Base-by-base conservation (phyloP, 164 flowering plant genomes). In the Tinospora cordifolia region DNA sequence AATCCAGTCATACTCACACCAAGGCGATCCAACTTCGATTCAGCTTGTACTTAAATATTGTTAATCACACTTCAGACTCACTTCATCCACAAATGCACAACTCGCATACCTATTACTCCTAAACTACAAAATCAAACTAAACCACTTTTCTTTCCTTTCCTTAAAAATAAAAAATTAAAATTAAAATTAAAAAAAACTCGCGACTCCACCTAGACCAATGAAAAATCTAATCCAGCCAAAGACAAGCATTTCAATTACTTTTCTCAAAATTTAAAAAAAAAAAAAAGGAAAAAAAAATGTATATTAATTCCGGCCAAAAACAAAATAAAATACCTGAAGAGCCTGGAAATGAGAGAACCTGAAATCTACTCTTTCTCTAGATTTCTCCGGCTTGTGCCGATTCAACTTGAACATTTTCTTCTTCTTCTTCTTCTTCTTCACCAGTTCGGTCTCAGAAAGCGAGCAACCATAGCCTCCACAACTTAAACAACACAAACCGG, bases 331-430 rank as follows among this genome's bases (percentile, higher is more conserved):
- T 54, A 90, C 92, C 88, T 88, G 84, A 46, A 74, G 46, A 7
- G 85, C 88, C 47, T 87, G 87, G 65, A 90, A 78, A 24, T 79
- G 69, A 25, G 85, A 84, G 75, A 88, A 80, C 47, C 75, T 87
- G 84, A 92, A 92, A 76, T 87, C 91, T 62, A 88, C 27, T 63
- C 75, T 88, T 69, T 85, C 90, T 65, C 85, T 84, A 46, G 86
- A 79, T 76, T 77, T 84, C 36, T 72, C 73, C 0, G 78, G 38
- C 78, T 73, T 83, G 71, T 74, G 83, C 79, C 84, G 82, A 66
- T 85, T 88, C 74, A 84, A 75, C 78, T 80, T 84, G 78, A 87
- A 87, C 97, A 90, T 91, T 69, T 49, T 81, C 60, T 70, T 15
- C 6, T 19, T 64, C 70, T 24, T 44, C 19, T 54, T 44, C 51